A percentile compares a stretch with the other conserved stretches of the same genome.
Evolutionary conservation across 495 filamentous ascomycete genomes (phyloP).

Genomic region (Chaetomidium leptoderma): DNA sequence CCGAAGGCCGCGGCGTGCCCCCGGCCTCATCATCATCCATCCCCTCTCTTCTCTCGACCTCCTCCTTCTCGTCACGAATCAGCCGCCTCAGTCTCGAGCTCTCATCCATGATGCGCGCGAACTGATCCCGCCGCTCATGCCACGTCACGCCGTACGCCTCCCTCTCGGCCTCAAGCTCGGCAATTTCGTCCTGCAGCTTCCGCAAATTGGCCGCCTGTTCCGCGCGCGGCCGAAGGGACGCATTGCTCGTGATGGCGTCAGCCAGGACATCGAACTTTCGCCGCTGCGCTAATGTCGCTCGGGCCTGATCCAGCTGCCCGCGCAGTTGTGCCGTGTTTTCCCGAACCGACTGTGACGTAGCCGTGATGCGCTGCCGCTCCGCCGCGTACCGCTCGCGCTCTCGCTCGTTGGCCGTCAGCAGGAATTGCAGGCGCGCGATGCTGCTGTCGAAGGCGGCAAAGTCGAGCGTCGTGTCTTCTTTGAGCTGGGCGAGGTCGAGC

Average conservation of each 20-base stretch:
- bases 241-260: slow-evolving; percentile 81
- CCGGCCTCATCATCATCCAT: slow-evolving; percentile 68
- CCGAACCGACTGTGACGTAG: slow-evolving; percentile 69
- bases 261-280: slow-evolving; percentile 82
- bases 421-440: slow-evolving; percentile 83
- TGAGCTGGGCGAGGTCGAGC: slow-evolving; percentile 54
- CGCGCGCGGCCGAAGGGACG: slow-evolving; percentile 70
- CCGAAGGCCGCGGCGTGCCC: slow-evolving; percentile 38
- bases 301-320: slow-evolving; percentile 67
- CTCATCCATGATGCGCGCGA: slow-evolving; percentile 86
- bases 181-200: slow-evolving; percentile 82
- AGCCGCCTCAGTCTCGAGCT: slow-evolving; percentile 76
- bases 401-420: slow-evolving; percentile 72
- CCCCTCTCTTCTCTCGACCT: slow-evolving; percentile 66
- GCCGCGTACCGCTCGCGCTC: slow-evolving; percentile 83
- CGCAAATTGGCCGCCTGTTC: slow-evolving; percentile 75
- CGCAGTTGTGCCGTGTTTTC: slow-evolving; percentile 70
- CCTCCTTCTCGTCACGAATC: slow-evolving; percentile 95
- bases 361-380: slow-evolving; percentile 71
- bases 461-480: slow-evolving; percentile 81
- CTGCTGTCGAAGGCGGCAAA: slow-evolving; percentile 85
- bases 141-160: slow-evolving; percentile 77
- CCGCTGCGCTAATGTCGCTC: slow-evolving; percentile 67
- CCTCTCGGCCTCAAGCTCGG: slow-evolving; percentile 79
- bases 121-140: slow-evolving; percentile 81